Conservation (phyloP, 495 filamentous ascomycete species). For the Daldinia vernicosa region DNA sequence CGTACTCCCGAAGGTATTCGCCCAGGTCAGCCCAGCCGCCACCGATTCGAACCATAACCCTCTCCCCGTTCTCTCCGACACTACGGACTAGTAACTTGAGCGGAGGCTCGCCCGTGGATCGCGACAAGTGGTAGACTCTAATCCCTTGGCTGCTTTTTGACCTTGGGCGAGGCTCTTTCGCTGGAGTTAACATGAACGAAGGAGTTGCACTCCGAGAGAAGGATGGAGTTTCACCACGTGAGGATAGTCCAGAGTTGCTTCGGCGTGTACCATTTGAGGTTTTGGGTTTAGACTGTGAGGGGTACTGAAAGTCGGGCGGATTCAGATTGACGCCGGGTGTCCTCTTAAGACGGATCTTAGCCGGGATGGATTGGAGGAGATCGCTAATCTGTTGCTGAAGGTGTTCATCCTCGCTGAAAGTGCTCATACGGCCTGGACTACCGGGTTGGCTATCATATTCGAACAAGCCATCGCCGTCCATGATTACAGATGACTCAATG, state of each 20-base stretch:
- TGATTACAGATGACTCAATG: constrained; percentile 27
- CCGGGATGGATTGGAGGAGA: constrained; percentile 81
- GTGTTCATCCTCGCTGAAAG: constrained; percentile 63
- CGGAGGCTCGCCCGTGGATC: constrained; percentile 79
- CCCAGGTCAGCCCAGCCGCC: constrained; percentile 96
- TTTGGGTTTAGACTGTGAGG: constrained; percentile 48
- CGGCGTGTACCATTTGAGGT: constrained; percentile 49
- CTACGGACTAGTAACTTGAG: constrained; percentile 93
- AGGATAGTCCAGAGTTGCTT: constrained; percentile 55
- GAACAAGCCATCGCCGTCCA: constrained; percentile 49
- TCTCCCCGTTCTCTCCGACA: constrained; percentile 87
- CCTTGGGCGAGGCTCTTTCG: constrained; percentile 54
- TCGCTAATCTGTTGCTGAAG: constrained; percentile 87
- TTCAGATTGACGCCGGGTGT: constrained; percentile 59
- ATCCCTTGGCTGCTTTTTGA: constrained; percentile 70
- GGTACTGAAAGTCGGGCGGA: constrained; percentile 58
- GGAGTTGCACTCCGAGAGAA: constrained; percentile 67
- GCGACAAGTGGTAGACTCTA: constrained; percentile 92
- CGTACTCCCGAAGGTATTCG: constrained; percentile 94
- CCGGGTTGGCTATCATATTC: constrained; percentile 47
- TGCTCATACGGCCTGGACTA: constrained; percentile 48
- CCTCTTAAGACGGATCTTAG: constrained; percentile 77
- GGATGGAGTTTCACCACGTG: constrained; percentile 45
- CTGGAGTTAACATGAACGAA: constrained; percentile 73
- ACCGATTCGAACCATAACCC: constrained; percentile 96